Conservation (phyloP, 441 rosid species). For the Eruca vesicaria region DNA sequence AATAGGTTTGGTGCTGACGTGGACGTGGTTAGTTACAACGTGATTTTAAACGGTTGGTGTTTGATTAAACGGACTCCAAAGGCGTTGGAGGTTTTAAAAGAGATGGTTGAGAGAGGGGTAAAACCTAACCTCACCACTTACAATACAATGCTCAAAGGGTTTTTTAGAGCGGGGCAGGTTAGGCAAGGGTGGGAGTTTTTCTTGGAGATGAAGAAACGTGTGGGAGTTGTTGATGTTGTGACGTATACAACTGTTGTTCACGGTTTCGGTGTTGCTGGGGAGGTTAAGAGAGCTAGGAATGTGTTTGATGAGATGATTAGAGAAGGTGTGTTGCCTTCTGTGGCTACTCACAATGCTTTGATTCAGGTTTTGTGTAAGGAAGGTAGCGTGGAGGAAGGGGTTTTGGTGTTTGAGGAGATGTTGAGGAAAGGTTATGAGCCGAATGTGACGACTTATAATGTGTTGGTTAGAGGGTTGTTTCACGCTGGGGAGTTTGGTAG, state of each 20-base stretch:
- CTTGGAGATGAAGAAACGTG: constrained; percentile 88
- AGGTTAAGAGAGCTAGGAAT: constrained; percentile 58
- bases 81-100: constrained; percentile 74
- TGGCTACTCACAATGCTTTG: constrained; percentile 81
- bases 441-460: constrained; percentile 62
- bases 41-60: constrained; percentile 88
- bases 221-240: constrained; percentile 73
- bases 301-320: constrained; percentile 70
- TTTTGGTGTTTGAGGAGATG: constrained; percentile 75
- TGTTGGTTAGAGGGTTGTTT: constrained; percentile 80
- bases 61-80: constrained; percentile 73
- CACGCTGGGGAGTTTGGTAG: constrained; percentile 64
- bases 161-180: constrained; percentile 71
- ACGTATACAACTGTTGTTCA: constrained; percentile 78
- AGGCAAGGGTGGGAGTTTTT: constrained; percentile 83
- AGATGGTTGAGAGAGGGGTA: constrained; percentile 78
- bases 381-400: constrained; percentile 74
- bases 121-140: constrained; percentile 61
- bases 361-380: constrained; percentile 92
- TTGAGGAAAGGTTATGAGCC: constrained; percentile 71
- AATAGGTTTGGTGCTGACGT: constrained; percentile 71
- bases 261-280: constrained; percentile 73
- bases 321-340: constrained; percentile 82
- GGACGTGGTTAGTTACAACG: constrained; percentile 72
- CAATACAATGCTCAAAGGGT: constrained; percentile 81